A percentile compares a stretch with the other conserved stretches of the same genome.
Evolutionary conservation across 2,329 filamentous ascomycete genomes (phyloP).

Genomic region (Nemania abortiva): DNA sequence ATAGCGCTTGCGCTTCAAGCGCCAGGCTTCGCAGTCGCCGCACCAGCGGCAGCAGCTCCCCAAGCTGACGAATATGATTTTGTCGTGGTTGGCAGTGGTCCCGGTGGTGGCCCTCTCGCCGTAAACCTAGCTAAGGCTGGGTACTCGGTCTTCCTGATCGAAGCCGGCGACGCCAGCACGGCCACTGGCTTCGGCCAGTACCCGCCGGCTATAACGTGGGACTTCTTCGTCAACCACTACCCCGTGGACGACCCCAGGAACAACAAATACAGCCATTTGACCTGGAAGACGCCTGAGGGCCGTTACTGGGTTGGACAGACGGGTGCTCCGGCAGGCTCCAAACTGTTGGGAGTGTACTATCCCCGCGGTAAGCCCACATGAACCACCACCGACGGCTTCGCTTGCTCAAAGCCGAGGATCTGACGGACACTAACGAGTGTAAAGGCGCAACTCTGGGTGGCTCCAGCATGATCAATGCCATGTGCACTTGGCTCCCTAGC

Average conservation of each 20-base stretch:
- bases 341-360: slow-evolving; percentile 47
- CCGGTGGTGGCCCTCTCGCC: slow-evolving; percentile 64
- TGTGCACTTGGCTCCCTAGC: slow-evolving; percentile 38
- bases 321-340: slow-evolving; percentile 43
- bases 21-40: background rate
- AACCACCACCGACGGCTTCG: background rate
- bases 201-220: slow-evolving; percentile 59
- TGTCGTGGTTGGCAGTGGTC: slow-evolving; percentile 62
- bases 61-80: slow-evolving; percentile 36
- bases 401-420: background rate
- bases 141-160: slow-evolving; percentile 64
- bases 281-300: slow-evolving; percentile 38
- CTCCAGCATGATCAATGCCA: slow-evolving; percentile 44
- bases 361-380: slow-evolving; percentile 42
- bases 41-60: slow-evolving; percentile 19
- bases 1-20: slow-evolving; percentile 21
- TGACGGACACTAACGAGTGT: slow-evolving; percentile 3
- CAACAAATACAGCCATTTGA: slow-evolving; percentile 46
- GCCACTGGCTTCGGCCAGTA: slow-evolving; percentile 54
- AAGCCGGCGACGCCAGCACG: slow-evolving; percentile 63
- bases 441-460: slow-evolving; percentile 45
- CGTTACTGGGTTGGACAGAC: slow-evolving; percentile 36
- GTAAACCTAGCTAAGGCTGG: slow-evolving; percentile 64
- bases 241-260: slow-evolving; percentile 62
- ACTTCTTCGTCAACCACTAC: slow-evolving; percentile 68